Percentiles rank a stretch among this genome's conserved stretches.
phyloP scores from a whole-genome alignment of 2,329 filamentous ascomycete species.

The Tolypocladium endophyticum region DNA sequence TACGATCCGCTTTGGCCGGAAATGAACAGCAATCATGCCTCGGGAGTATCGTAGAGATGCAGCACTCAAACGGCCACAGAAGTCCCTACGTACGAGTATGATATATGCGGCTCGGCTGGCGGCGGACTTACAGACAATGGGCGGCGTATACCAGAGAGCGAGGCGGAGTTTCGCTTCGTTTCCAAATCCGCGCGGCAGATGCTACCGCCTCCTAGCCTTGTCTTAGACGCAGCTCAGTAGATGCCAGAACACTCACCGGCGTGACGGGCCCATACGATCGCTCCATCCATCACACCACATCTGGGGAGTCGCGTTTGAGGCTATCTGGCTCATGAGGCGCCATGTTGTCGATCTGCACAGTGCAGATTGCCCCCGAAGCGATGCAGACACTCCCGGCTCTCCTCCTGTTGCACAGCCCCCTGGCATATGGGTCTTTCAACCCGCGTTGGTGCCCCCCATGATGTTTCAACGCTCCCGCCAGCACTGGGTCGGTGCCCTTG shows the following conservation, averaged over 20 bases:
- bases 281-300: background rate
- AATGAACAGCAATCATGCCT: background rate
- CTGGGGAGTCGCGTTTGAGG: background rate
- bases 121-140: background rate
- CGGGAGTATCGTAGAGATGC: background rate
- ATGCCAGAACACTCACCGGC: background rate
- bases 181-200: background rate
- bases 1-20: background rate
- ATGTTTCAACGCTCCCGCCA: conserved; percentile 1
- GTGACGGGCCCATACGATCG: background rate
- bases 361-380: background rate
- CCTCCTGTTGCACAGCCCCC: conserved; percentile 18
- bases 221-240: background rate
- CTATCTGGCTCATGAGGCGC: background rate
- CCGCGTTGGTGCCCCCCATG: background rate
- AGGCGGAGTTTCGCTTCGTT: background rate
- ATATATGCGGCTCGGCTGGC: background rate
- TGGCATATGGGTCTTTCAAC: conserved; percentile 3
- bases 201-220: background rate
- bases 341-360: background rate
- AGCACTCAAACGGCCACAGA: background rate
- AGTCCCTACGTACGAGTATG: background rate
- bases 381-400: background rate
- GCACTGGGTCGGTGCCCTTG: background rate
- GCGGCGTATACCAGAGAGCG: background rate